Percentiles rank a stretch among this genome's conserved stretches.
phyloP scores from a whole-genome alignment of 208 protist genomes.

The Acanthamoeba rhysodes region DNA sequence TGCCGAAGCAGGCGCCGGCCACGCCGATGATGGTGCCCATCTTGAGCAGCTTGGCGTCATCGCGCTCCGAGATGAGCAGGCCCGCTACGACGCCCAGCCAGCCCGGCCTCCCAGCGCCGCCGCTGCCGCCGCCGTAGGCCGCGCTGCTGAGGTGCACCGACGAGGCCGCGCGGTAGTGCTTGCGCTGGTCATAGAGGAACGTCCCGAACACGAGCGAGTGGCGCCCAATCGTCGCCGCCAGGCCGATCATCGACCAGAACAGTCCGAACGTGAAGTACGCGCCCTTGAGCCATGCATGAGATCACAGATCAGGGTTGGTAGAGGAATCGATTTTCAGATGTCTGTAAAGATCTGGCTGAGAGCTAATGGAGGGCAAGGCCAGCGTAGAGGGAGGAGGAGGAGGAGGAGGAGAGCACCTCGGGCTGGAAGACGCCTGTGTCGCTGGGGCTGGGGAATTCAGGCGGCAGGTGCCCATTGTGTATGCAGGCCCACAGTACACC shows the following conservation, averaged over 20 bases:
- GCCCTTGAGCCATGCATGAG: neutral
- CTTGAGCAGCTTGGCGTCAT: slow-evolving; percentile 49
- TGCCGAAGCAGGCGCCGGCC: slow-evolving; percentile 34
- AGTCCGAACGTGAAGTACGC: slow-evolving; percentile 30
- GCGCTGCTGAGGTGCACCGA: neutral
- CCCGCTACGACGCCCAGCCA: neutral
- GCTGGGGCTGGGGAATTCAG: slow-evolving; percentile 50
- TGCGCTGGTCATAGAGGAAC: slow-evolving; percentile 10
- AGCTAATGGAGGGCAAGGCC: neutral
- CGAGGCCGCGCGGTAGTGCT: neutral
- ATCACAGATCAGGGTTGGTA: neutral
- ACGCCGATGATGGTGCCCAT: slow-evolving; percentile 58
- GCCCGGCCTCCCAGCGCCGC: neutral
- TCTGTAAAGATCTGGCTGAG: too few relatives aligned
- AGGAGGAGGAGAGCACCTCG: neutral
- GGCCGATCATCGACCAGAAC: slow-evolving; percentile 40
- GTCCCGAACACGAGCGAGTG: slow-evolving; percentile 40
- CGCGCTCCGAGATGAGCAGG: neutral
- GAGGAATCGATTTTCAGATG: too few relatives aligned
- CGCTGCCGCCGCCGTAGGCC: neutral
- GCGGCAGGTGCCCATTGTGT: neutral
- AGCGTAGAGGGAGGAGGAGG: neutral
- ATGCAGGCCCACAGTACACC: slow-evolving; percentile 2
- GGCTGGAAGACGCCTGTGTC: slow-evolving; percentile 47
- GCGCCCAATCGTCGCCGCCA: slow-evolving; percentile 1